Conservation (phyloP, 805 yeast species). For the Lipomyces yamadae region DNA sequence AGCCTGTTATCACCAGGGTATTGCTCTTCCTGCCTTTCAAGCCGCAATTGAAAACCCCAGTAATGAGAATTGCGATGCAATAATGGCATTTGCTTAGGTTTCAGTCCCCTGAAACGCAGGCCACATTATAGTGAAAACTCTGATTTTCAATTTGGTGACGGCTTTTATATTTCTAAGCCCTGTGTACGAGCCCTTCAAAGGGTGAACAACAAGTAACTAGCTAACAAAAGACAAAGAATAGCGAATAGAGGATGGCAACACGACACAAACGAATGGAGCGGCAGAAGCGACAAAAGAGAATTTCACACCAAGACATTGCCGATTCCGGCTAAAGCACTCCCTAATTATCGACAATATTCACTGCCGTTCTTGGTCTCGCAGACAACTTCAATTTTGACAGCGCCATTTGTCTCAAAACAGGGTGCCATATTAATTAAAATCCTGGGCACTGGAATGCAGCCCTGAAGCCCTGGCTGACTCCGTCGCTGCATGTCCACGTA, state of each 20-base stretch:
- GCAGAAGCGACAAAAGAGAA: not conserved
- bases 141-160: too few species aligned
- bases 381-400: not conserved
- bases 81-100: too few species aligned
- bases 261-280: not conserved
- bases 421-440: not conserved
- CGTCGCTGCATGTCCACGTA: not conserved
- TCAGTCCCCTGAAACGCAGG: too few species aligned
- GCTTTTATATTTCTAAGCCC: not conserved
- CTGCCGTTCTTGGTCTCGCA: not conserved
- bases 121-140: too few species aligned
- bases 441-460: slow-evolving; percentile 2
- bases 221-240: not conserved
- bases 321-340: too few species aligned
- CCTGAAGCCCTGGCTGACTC: not conserved
- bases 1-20: too few species aligned
- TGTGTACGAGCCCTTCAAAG: not conserved
- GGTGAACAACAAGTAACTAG: not conserved
- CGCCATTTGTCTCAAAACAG: not conserved
- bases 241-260: not conserved
- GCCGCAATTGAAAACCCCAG: too few species aligned
- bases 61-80: too few species aligned
- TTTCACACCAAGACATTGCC: not conserved
- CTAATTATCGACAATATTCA: not conserved
- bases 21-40: too few species aligned